Percentiles rank a stretch among this genome's conserved stretches.
phyloP scores from a whole-genome alignment of 2,329 filamentous ascomycete species.

The Thermothelomyces thermophilus region DNA sequence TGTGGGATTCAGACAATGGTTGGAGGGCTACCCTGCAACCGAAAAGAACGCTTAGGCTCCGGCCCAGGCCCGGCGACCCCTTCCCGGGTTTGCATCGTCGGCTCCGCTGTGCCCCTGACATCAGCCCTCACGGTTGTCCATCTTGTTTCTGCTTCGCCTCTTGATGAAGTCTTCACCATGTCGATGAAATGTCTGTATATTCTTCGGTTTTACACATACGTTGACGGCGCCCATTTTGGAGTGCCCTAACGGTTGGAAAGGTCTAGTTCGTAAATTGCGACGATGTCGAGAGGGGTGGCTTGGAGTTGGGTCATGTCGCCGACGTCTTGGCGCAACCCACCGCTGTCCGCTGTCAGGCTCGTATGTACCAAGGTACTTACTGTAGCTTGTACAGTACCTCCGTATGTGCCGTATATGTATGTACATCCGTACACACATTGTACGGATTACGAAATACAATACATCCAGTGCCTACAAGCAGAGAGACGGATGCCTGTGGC shows the following conservation, averaged over 20 bases:
- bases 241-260: background rate
- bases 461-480: too few relatives aligned
- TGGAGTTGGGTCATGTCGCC: conserved; percentile 8
- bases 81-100: conserved; percentile 9
- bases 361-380: too few relatives aligned
- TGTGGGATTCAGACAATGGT: background rate
- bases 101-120: background rate
- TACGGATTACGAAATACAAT: too few relatives aligned
- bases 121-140: background rate
- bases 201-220: too few relatives aligned
- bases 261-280: conserved; percentile 15
- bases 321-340: conserved; percentile 20
- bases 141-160: background rate
- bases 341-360: too few relatives aligned
- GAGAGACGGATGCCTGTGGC: too few relatives aligned
- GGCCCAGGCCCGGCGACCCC: conserved; percentile 1
- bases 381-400: too few relatives aligned
- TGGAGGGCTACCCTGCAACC: background rate
- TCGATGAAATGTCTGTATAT: too few relatives aligned
- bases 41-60: conserved; percentile 4
- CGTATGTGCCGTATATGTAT: too few relatives aligned
- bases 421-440: too few relatives aligned
- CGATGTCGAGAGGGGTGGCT: conserved; percentile 16
- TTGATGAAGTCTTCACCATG: too few relatives aligned
- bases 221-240: background rate